Base-by-base conservation (phyloP, 2,329 filamentous ascomycete genomes). In the Didymella exigua region DNA sequence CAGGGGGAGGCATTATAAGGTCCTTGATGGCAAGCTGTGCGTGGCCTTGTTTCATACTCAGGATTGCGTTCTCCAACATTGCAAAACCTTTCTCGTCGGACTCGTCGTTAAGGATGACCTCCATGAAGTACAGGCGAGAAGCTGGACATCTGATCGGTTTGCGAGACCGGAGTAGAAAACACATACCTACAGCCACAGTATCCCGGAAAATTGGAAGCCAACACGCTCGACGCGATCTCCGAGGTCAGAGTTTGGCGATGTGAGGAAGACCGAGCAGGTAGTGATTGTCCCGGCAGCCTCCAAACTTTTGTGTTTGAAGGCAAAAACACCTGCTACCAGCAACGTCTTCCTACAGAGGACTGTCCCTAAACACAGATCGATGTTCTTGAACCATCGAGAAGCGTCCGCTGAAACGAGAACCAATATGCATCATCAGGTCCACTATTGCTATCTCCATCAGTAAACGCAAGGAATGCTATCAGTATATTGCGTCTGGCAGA, bases 181-280 rank as follows among this genome's bases (percentile, higher is more conserved):
- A 31, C 49, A 6, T 40, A 52, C 26, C 33, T 19, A 9, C 19
- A 24, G 19, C 42, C 3, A 48, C 48, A 19, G 19, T 26, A 61
- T 26, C 56, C 44, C 29, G 56, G 57, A 72, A 71, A 72, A 70
- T 21, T 69, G 54, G 27, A 53, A 60, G 9, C 54, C 60, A 34
- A 61, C 60, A 14, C 47, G 49, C 18, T 53, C 40, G 9, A 51
- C 47, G 8, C 27, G 26, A 34, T 41, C 31, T 10, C 40, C 49
- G n/a, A 53, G 40, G 14, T 49, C 30, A n/a, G 4, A 57, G 44
- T 18, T 47, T 6, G 11, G 9, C 36, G 23, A 53, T 36, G n/a
- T 46, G 30, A 1, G 27, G 43, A 23, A 41, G 29, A 27, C 30
- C 36, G 8, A 34, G 29, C 2, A 41, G 19, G n/a, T 52, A 40